Evolutionary conservation across 106 monocot species (phyloP).

Genomic region (Dendrobium catenatum): DNA sequence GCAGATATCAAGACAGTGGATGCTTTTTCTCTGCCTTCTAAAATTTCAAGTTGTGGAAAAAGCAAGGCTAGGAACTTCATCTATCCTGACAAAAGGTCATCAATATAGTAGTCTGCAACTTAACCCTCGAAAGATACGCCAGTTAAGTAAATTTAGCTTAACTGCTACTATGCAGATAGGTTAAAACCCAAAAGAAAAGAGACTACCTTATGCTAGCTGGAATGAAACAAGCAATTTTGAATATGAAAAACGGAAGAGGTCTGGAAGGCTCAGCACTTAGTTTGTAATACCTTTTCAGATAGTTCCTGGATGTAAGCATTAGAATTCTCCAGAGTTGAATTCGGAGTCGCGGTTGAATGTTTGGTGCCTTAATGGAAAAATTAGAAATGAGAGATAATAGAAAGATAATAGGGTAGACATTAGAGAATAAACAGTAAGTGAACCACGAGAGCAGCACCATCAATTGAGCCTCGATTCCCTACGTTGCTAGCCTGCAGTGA

Average conservation of each 20-base stretch:
- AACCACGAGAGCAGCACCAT: slow-evolving; percentile 17
- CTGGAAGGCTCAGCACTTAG: background rate
- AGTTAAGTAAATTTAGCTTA: background rate
- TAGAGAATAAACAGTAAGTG: background rate
- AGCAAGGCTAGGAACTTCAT: background rate
- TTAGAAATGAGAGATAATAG: background rate
- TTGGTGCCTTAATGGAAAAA: slow-evolving; percentile 25
- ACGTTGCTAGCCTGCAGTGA: slow-evolving; percentile 51
- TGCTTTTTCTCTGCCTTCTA: background rate
- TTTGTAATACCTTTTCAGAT: slow-evolving; percentile 43
- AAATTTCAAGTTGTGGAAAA: background rate
- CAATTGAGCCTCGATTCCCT: slow-evolving; percentile 28
- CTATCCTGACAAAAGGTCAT: background rate
- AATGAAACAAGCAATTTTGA: background rate
- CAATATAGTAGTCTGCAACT: background rate
- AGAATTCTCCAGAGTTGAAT: slow-evolving; percentile 16
- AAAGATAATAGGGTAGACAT: background rate
- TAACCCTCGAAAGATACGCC: background rate
- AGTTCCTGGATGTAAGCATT: slow-evolving; percentile 35
- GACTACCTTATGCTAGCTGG: background rate
- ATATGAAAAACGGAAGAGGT: background rate
- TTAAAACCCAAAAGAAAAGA: background rate
- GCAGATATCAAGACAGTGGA: background rate
- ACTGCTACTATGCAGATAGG: background rate
- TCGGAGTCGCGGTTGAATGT: slow-evolving; percentile 20